Evolutionary conservation across 345 rosid genomes (phyloP).

Genomic region (Zanthoxylum bungeanum): DNA sequence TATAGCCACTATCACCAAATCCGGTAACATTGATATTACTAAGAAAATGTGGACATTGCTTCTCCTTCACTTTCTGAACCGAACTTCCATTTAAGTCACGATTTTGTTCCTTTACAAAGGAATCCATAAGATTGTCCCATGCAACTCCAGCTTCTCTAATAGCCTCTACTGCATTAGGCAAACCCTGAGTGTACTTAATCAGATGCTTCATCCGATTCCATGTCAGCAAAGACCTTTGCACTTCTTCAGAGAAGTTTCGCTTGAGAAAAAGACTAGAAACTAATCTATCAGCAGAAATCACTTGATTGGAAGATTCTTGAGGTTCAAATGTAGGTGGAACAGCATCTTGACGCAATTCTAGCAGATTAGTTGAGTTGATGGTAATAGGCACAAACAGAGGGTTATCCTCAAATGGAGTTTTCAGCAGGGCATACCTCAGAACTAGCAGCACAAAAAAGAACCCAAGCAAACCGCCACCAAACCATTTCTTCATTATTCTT

Average conservation of each 20-base stretch:
- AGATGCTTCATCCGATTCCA: slow-evolving; percentile 33
- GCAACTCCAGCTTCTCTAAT: slow-evolving; percentile 37
- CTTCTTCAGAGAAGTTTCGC: slow-evolving; percentile 31
- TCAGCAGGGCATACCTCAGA: slow-evolving; percentile 32
- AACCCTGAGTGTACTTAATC: slow-evolving; percentile 26
- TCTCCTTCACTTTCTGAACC: slow-evolving; percentile 14
- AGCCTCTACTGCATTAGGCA: slow-evolving; percentile 38
- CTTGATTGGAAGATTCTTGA: slow-evolving; percentile 25
- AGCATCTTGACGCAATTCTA: slow-evolving; percentile 26
- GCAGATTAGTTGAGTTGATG: slow-evolving; percentile 28
- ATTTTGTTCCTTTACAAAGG: slow-evolving; percentile 23
- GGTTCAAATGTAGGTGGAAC: slow-evolving; percentile 22
- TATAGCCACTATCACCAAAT: slow-evolving; percentile 15
- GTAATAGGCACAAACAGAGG: slow-evolving; percentile 15
- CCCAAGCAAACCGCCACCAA: slow-evolving; percentile 31
- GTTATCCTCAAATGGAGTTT: slow-evolving; percentile 22
- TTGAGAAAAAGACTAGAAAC: slow-evolving; percentile 27
- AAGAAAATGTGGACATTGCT: slow-evolving; percentile 39
- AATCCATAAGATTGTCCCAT: slow-evolving; percentile 33
- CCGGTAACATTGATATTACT: slow-evolving; percentile 28
- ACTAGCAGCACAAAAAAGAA: slow-evolving; percentile 37
- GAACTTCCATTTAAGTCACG: slow-evolving; percentile 23
- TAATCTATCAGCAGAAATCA: slow-evolving; percentile 26
- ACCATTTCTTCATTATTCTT: slow-evolving; percentile 39
- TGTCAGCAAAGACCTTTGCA: slow-evolving; percentile 25